Conservation (phyloP, 2,329 filamentous ascomycete species). For the Helotiales sp. region DNA sequence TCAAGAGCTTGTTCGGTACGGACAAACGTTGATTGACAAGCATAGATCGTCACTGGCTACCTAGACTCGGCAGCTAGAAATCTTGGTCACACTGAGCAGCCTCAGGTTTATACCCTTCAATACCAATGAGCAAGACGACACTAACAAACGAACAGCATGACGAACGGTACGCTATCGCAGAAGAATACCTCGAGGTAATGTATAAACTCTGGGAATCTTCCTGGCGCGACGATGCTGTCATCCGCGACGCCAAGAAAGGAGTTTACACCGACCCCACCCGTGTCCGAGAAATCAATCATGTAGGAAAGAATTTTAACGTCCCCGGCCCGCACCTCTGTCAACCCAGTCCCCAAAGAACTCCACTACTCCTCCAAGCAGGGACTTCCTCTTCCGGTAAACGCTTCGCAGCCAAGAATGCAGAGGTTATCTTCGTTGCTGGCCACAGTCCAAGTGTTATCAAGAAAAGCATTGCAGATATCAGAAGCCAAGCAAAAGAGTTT, state of each 20-base stretch:
- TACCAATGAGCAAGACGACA: background rate
- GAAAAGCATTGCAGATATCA: conserved; percentile 48
- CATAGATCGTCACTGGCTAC: conserved; percentile 58
- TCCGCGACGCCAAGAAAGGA: conserved; percentile 61
- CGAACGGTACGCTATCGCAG: conserved; percentile 61
- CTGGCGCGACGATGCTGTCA: conserved; percentile 50
- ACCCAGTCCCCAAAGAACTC: conserved; percentile 25
- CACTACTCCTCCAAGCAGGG: conserved; percentile 57
- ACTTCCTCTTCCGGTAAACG: conserved; percentile 63
- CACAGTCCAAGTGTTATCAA: conserved; percentile 52
- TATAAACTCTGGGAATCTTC: conserved; percentile 43
- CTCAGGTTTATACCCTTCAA: conserved; percentile 22
- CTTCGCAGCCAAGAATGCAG: conserved; percentile 68
- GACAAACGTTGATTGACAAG: no score
- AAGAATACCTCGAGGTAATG: conserved; percentile 63
- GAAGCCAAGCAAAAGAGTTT: conserved; percentile 42
- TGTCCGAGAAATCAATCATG: conserved; percentile 60
- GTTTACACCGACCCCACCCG: conserved; percentile 39
- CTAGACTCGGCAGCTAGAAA: conserved; percentile 65
- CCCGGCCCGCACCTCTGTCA: conserved; percentile 59
- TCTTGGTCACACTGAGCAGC: conserved; percentile 55
- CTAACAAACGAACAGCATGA: conserved; percentile 49
- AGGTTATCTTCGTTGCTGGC: conserved; percentile 67
- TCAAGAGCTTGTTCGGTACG: background rate
- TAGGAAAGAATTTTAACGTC: conserved; percentile 61